A percentile compares a stretch with the other conserved stretches of the same genome.
Conservation (phyloP, 1,284 basidiomycete genomes). For the Rhizopogon hawkerae region DNA sequence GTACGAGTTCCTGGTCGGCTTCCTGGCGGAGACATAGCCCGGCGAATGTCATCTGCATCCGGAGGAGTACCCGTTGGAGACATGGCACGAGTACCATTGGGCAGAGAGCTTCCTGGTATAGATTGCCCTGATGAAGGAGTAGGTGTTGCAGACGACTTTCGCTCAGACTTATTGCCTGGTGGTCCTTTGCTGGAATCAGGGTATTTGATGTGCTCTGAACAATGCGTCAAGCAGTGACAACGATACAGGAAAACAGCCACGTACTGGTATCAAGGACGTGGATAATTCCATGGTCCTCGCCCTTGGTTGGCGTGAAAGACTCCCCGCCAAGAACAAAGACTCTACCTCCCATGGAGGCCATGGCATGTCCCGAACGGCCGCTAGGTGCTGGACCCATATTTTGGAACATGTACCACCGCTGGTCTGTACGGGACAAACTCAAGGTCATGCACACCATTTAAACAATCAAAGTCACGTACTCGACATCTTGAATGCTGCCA, state of each 20-base stretch:
- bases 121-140: constrained; percentile 13
- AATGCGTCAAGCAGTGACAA: constrained; percentile 10
- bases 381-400: constrained; percentile 96
- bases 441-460: constrained; percentile 1
- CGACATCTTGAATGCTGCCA: constrained; percentile 94
- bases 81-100: constrained; percentile 42
- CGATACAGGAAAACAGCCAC: constrained; percentile 25
- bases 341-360: constrained; percentile 83
- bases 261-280: constrained; percentile 90
- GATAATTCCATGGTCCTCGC: constrained; percentile 77
- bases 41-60: constrained; percentile 50
- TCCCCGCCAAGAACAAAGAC: constrained; percentile 95
- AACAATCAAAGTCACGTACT: constrained; percentile 48
- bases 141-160: constrained; percentile 35
- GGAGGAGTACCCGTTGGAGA: constrained; percentile 41
- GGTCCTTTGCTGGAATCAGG: constrained; percentile 59
- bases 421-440: constrained; percentile 34
- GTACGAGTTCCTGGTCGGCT: constrained; percentile 29
- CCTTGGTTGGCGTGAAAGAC: constrained; percentile 65
- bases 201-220: constrained; percentile 87
- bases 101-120: constrained; percentile 13
- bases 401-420: constrained; percentile 98
- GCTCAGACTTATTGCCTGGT: constrained; percentile 29
- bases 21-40: constrained; percentile 56
- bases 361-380: constrained; percentile 89